Percentiles rank a stretch among this genome's conserved stretches.
Evolutionary conservation across 2,329 filamentous ascomycete species (phyloP).

Genomic region (Epichloe baconii): DNA sequence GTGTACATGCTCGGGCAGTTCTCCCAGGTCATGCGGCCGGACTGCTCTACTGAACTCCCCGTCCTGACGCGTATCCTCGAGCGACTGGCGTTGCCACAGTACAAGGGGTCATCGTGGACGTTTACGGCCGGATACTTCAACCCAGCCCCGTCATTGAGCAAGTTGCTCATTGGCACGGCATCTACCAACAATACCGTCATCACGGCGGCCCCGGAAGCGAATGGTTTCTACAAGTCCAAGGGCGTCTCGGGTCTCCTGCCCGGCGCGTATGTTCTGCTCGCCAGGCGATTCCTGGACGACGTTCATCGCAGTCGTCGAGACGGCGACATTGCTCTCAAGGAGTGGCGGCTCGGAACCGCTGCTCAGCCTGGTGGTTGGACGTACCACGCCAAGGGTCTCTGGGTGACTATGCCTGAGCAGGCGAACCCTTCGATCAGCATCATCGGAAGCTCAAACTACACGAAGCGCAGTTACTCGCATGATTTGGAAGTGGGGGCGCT

Average conservation of each 20-base stretch:
- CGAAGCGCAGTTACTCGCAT: slow-evolving; percentile 79
- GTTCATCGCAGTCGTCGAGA: slow-evolving; percentile 33
- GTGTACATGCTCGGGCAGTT: slow-evolving; percentile 84
- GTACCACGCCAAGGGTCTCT: slow-evolving; percentile 93
- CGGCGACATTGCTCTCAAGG: slow-evolving; percentile 57
- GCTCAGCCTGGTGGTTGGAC: slow-evolving; percentile 81
- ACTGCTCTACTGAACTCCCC: slow-evolving; percentile 80
- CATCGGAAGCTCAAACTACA: slow-evolving; percentile 91
- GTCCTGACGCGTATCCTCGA: slow-evolving; percentile 63
- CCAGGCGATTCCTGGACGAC: slow-evolving; percentile 62
- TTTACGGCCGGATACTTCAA: slow-evolving; percentile 99
- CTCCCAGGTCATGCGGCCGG: slow-evolving; percentile 66
- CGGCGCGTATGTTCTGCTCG: slow-evolving; percentile 81
- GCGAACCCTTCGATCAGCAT: slow-evolving; percentile 63
- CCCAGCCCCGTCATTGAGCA: slow-evolving; percentile 72
- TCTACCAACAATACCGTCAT: slow-evolving; percentile 67
- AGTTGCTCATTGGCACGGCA: slow-evolving; percentile 62
- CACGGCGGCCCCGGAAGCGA: slow-evolving; percentile 84
- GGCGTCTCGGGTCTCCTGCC: slow-evolving; percentile 86
- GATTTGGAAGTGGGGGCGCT: slow-evolving; percentile 84
- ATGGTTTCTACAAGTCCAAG: slow-evolving; percentile 83
- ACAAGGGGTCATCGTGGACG: slow-evolving; percentile 68
- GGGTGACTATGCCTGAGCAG: slow-evolving; percentile 63
- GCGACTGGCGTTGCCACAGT: slow-evolving; percentile 48
- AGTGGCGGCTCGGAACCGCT: slow-evolving; percentile 77